Conservation (phyloP, 352 stramenopile species). For the Globisporangium megalacanthum region DNA sequence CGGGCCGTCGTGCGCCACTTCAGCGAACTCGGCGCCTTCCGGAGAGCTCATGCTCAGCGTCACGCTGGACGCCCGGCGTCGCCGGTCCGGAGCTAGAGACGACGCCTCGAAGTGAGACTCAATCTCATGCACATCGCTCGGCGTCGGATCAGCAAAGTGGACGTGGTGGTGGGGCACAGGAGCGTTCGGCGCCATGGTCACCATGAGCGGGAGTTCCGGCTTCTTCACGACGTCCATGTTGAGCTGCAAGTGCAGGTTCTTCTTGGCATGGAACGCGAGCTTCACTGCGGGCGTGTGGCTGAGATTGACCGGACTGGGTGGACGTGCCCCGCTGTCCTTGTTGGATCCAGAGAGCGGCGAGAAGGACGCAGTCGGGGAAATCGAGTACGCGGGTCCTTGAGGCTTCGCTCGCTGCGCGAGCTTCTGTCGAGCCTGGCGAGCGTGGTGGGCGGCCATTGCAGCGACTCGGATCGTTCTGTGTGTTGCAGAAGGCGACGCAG, state of each 20-base stretch:
- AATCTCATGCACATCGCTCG: neutral
- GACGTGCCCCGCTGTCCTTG: neutral
- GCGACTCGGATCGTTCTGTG: constrained; percentile 33
- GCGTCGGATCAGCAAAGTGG: constrained; percentile 2
- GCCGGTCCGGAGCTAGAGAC: neutral
- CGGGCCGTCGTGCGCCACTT: constrained; percentile 70
- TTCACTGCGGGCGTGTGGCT: neutral
- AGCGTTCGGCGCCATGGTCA: constrained; percentile 6
- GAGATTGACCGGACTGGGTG: constrained; percentile 14
- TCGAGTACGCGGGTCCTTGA: neutral
- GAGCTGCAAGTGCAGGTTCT: constrained; percentile 50
- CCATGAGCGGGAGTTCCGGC: constrained; percentile 33
- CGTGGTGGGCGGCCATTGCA: constrained; percentile 44
- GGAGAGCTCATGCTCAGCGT: constrained; percentile 54
- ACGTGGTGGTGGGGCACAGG: constrained; percentile 6
- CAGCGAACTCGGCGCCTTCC: constrained; percentile 63
- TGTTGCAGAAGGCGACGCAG: constrained; percentile 12
- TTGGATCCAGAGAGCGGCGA: neutral
- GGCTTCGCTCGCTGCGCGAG: neutral
- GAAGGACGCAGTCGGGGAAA: neutral
- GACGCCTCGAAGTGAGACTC: neutral
- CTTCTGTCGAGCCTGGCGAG: constrained; percentile 31
- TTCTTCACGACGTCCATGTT: constrained; percentile 37
- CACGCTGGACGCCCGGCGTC: constrained; percentile 46
- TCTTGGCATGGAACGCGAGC: constrained; percentile 24